phyloP scores from a whole-genome alignment of 2,329 filamentous ascomycete species.

The Aspergillus piperis region DNA sequence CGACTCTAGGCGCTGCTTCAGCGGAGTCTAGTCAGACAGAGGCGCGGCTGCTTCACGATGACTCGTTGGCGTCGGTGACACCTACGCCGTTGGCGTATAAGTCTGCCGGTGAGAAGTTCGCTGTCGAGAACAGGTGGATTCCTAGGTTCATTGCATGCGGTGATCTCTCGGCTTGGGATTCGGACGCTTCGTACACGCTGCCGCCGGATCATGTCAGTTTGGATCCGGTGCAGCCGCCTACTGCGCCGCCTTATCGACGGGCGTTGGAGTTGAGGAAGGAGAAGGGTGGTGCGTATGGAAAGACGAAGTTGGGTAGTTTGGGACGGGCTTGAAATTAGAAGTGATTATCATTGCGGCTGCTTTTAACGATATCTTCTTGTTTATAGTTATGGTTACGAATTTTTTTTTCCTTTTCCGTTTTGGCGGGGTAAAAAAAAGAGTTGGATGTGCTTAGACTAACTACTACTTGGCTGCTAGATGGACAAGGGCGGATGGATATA shows the following conservation, averaged over 20 bases:
- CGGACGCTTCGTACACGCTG: slow-evolving; percentile 89
- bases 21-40: slow-evolving; percentile 24
- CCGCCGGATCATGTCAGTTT: slow-evolving; percentile 83
- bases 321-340: slow-evolving; percentile 24
- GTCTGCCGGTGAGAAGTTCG: slow-evolving; percentile 27
- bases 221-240: slow-evolving; percentile 92
- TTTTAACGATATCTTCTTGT: slow-evolving; percentile 4
- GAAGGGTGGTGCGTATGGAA: slow-evolving; percentile 75
- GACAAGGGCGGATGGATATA: slow-evolving; percentile 9
- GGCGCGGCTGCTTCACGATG: slow-evolving; percentile 42
- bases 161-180: slow-evolving; percentile 90
- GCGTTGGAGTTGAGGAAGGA: slow-evolving; percentile 81
- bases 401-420: not conserved
- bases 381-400: not conserved
- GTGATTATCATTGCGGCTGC: not conserved
- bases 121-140: slow-evolving; percentile 70
- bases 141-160: slow-evolving; percentile 97
- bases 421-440: not conserved
- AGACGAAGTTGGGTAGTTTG: slow-evolving; percentile 55
- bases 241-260: slow-evolving; percentile 89
- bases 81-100: slow-evolving; percentile 24
- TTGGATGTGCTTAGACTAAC: not conserved
- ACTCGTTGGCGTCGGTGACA: slow-evolving; percentile 41
- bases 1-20: not conserved
- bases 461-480: not conserved